phyloP scores from a whole-genome alignment of 164 flowering plant genomes.

The Malania oleifera region DNA sequence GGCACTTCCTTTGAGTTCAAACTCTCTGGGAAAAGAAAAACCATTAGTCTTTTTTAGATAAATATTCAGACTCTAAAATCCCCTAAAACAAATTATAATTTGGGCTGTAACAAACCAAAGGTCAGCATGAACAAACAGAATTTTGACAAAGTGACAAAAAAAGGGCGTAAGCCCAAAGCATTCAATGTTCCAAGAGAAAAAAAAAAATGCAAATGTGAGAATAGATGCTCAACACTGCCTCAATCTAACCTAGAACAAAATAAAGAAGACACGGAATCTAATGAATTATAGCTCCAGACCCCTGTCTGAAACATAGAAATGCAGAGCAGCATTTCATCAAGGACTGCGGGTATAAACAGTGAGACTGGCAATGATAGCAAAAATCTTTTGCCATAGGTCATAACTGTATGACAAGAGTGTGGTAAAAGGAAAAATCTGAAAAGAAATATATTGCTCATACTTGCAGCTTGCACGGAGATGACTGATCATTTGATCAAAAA shows the following conservation, averaged over 20 bases:
- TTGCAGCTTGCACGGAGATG: constrained; percentile 55
- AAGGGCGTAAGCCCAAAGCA: too few species aligned
- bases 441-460: constrained; percentile 22
- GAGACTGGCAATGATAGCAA: background rate
- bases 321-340: background rate
- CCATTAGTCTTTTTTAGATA: too few species aligned
- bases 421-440: background rate
- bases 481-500: constrained; percentile 41
- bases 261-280: too few species aligned
- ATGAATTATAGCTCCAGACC: too few species aligned
- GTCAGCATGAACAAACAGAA: background rate
- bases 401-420: background rate
- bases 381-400: background rate
- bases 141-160: background rate
- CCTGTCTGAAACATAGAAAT: too few species aligned
- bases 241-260: too few species aligned
- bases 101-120: background rate
- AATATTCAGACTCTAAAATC: background rate
- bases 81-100: background rate
- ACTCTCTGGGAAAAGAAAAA: too few species aligned
- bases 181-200: background rate
- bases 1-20: too few species aligned
- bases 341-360: background rate
- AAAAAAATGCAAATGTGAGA: too few species aligned
- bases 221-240: too few species aligned